phyloP scores from a whole-genome alignment of 805 yeast species.

The Lachancea dasiensis region DNA sequence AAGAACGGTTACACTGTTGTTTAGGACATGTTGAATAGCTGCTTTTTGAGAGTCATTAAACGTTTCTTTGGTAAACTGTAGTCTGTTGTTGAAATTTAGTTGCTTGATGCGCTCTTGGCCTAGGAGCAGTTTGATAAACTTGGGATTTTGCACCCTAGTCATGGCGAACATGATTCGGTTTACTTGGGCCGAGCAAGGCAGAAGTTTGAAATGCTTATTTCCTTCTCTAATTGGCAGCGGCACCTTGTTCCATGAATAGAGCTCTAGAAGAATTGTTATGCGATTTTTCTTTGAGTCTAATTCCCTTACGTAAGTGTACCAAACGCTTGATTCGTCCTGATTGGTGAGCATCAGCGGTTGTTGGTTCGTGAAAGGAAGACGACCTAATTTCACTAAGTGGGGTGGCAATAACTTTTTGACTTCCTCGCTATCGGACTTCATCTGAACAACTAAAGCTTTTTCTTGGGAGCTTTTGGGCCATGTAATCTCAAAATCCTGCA shows the following conservation, averaged over 20 bases:
- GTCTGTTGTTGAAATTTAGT: conserved; percentile 49
- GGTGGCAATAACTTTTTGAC: conserved; percentile 46
- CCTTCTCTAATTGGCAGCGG: conserved; percentile 40
- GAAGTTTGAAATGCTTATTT: conserved; percentile 36
- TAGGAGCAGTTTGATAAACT: conserved; percentile 46
- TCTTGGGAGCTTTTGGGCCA: conserved; percentile 48
- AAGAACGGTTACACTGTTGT: conserved; percentile 47
- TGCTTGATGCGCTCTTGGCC: conserved; percentile 53
- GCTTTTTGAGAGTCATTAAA: conserved; percentile 55
- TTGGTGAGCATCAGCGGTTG: conserved; percentile 52
- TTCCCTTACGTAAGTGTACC: conserved; percentile 56
- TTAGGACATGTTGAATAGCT: conserved; percentile 47
- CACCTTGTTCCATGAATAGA: conserved; percentile 53
- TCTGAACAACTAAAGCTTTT: conserved; percentile 22
- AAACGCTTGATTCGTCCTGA: conserved; percentile 44
- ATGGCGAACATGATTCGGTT: conserved; percentile 61
- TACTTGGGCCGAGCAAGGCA: conserved; percentile 61
- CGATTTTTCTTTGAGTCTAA: conserved; percentile 29
- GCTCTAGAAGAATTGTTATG: conserved; percentile 40
- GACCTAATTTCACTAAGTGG: conserved; percentile 47
- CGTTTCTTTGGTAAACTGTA: conserved; percentile 43
- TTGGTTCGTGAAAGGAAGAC: conserved; percentile 51
- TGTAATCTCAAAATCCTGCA: conserved; percentile 44
- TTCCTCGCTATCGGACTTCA: conserved; percentile 30
- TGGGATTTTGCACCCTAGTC: conserved; percentile 48